phyloP scores from a whole-genome alignment of 106 monocot genomes.

The Platanthera guangdongensis region DNA sequence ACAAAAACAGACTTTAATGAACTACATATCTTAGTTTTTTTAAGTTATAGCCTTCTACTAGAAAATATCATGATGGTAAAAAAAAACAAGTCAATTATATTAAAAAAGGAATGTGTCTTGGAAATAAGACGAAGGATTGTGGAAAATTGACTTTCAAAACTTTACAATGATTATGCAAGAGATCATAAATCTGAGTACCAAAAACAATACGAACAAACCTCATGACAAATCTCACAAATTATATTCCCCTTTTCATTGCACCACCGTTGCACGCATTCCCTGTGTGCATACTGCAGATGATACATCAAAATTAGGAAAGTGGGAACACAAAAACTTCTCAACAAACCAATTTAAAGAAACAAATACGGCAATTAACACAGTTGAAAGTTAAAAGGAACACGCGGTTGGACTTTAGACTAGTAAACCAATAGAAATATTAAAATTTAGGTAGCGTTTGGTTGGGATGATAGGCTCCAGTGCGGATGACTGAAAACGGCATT shows the following conservation, averaged over 20 bases:
- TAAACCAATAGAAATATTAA: neutral
- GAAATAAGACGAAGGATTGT: neutral
- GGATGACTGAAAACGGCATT: no score
- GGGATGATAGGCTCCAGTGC: no score
- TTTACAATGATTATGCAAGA: neutral
- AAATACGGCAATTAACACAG: neutral
- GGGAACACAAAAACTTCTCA: constrained; percentile 2
- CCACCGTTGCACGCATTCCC: constrained; percentile 79
- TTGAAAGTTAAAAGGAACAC: neutral
- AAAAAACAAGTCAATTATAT: neutral
- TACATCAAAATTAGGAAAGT: neutral
- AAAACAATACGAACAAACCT: constrained; percentile 37
- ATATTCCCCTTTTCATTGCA: constrained; percentile 94
- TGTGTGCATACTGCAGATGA: constrained; percentile 76
- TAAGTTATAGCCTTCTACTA: neutral
- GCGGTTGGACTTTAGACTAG: neutral
- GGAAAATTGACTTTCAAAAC: neutral
- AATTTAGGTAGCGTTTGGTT: no score
- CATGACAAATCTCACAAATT: constrained; percentile 90
- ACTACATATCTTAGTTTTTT: neutral
- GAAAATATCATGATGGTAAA: neutral
- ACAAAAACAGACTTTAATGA: neutral
- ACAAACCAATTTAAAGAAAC: neutral
- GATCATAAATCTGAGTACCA: neutral
- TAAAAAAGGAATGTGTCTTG: neutral